phyloP scores from a whole-genome alignment of 768 basidiomycete genomes.

The Boletus vermiculosoides region DNA sequence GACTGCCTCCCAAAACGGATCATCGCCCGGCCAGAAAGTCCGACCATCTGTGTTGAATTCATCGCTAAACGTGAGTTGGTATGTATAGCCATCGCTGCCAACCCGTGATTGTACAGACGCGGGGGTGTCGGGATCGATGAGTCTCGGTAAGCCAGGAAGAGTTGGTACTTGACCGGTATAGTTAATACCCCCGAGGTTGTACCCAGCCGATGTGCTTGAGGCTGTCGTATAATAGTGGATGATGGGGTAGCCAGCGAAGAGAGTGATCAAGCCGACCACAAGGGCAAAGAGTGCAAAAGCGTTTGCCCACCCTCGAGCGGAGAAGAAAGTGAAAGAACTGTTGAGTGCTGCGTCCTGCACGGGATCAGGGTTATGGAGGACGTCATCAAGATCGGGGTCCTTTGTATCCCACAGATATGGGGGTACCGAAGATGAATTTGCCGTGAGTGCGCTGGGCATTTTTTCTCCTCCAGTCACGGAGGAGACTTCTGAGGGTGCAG shows the following conservation, averaged over 20 bases:
- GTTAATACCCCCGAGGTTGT: conserved; percentile 85
- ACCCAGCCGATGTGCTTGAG: conserved; percentile 44
- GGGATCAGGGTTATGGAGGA: conserved; percentile 85
- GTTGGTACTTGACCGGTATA: conserved; percentile 82
- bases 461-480: conserved; percentile 38
- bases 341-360: conserved; percentile 62
- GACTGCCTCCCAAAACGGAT: conserved; percentile 81
- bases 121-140: conserved; percentile 83
- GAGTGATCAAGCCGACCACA: conserved; percentile 61
- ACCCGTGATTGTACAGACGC: conserved; percentile 49
- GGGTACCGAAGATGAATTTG: conserved; percentile 62
- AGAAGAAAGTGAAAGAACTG: conserved; percentile 68
- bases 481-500: conserved; percentile 47
- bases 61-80: conserved; percentile 85
- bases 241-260: conserved; percentile 91
- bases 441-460: conserved; percentile 27
- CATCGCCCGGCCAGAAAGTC: conserved; percentile 81
- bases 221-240: conserved; percentile 50
- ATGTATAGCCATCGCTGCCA: conserved; percentile 74
- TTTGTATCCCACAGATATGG: conserved; percentile 73
- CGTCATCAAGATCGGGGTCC: conserved; percentile 88
- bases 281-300: conserved; percentile 70
- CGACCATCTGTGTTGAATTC: conserved; percentile 75
- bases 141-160: conserved; percentile 59
- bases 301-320: conserved; percentile 81